Conservation (phyloP, 768 basidiomycete genomes). For the Gymnopilus junonius region DNA sequence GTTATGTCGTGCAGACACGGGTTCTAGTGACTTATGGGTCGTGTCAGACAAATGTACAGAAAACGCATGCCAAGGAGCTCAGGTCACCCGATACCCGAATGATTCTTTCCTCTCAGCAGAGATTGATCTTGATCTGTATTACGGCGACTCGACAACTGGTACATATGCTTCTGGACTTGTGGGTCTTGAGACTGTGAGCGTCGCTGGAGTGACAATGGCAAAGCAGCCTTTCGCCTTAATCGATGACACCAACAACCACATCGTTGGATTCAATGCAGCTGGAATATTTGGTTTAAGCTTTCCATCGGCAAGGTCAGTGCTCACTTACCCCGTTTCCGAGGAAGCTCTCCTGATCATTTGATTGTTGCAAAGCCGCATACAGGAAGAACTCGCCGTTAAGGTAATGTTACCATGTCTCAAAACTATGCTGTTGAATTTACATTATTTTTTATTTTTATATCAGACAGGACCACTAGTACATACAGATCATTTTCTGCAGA, state of each 20-base stretch:
- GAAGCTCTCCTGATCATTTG: background rate
- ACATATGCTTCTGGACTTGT: constrained; percentile 63
- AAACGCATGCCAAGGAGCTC: constrained; percentile 40
- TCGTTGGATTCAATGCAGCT: constrained; percentile 54
- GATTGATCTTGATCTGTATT: constrained; percentile 45
- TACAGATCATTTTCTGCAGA: constrained; percentile 41
- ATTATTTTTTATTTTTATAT: background rate
- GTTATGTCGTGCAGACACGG: constrained; percentile 53
- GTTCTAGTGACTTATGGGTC: constrained; percentile 75
- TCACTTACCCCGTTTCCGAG: background rate
- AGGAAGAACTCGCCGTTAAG: constrained; percentile 12
- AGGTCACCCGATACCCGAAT: constrained; percentile 46
- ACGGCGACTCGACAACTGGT: constrained; percentile 72
- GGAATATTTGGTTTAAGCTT: constrained; percentile 76
- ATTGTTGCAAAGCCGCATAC: constrained; percentile 18
- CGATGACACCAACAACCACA: constrained; percentile 60
- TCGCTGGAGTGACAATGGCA: constrained; percentile 55
- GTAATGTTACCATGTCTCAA: background rate
- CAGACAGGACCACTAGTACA: constrained; percentile 26
- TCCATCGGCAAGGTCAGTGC: constrained; percentile 59
- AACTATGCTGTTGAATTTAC: background rate
- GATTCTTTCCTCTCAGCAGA: constrained; percentile 41
- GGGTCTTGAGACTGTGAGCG: constrained; percentile 53
- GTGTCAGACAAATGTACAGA: constrained; percentile 52
- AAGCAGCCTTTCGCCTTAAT: constrained; percentile 62